phyloP scores from a whole-genome alignment of 192 early-diverging fungal species.

The Coemansia sp. region DNA sequence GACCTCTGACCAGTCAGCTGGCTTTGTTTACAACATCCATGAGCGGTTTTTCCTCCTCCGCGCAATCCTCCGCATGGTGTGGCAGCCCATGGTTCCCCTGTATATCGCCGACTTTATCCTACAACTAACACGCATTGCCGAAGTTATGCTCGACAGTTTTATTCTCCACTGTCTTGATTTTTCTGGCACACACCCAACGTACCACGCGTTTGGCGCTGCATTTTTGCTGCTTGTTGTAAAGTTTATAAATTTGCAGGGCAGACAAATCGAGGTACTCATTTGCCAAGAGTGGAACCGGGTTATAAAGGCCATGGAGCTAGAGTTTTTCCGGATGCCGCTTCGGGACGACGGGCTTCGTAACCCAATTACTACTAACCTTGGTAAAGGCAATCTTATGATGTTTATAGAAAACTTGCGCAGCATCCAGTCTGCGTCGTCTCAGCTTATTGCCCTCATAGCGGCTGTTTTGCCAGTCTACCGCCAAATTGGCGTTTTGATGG shows the following conservation, averaged over 20 bases:
- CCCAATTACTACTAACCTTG: constrained; percentile 1
- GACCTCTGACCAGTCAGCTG: neutral
- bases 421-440: neutral
- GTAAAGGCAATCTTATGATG: neutral
- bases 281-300: constrained; percentile 8
- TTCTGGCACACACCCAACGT: constrained; percentile 10
- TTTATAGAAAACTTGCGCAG: neutral
- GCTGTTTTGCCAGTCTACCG: constrained; percentile 10
- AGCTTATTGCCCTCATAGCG: neutral
- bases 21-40: constrained; percentile 1
- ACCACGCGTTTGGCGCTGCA: constrained; percentile 11
- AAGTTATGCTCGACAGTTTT: constrained; percentile 10
- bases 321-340: constrained; percentile 29
- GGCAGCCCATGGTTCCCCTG: constrained; percentile 4
- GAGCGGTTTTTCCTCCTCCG: constrained; percentile 3
- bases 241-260: constrained; percentile 4
- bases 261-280: neutral
- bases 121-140: neutral
- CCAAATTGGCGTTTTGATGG: constrained; percentile 20
- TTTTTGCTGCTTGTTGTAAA: neutral
- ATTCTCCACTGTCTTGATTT: constrained; percentile 25
- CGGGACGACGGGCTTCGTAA: constrained; percentile 4
- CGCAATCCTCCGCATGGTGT: constrained; percentile 7
- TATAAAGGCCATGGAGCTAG: constrained; percentile 19
- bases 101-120: neutral